Evolutionary conservation across 2,329 filamentous ascomycete species (phyloP).

Genomic region (Penicillium rolfsii): DNA sequence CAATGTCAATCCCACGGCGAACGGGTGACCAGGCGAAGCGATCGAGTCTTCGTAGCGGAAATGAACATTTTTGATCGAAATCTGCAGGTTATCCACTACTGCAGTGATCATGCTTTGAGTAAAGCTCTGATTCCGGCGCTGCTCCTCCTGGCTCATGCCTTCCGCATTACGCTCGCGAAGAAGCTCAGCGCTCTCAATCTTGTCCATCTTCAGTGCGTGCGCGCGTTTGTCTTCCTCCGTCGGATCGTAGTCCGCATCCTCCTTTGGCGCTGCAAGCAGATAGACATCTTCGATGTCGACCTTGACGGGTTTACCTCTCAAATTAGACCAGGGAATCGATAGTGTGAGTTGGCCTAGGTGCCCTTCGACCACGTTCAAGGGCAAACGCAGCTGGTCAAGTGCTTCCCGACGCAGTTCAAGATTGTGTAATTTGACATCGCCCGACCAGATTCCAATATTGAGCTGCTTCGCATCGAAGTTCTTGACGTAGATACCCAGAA

Average conservation of each 20-base stretch:
- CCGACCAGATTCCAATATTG: constrained; percentile 98
- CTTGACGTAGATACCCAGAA: constrained; percentile 99
- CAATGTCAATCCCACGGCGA: constrained; percentile 87
- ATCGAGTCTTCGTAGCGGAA: constrained; percentile 97
- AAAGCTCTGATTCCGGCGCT: constrained; percentile 97
- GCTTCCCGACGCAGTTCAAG: constrained; percentile 93
- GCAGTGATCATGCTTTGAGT: constrained; percentile 93
- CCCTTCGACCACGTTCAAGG: constrained; percentile 94
- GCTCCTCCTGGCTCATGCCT: constrained; percentile 90
- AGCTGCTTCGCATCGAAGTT: constrained; percentile 98
- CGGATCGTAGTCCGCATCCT: constrained; percentile 89
- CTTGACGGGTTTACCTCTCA: constrained; percentile 90
- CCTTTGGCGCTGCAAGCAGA: constrained; percentile 89
- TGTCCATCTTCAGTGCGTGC: constrained; percentile 97
- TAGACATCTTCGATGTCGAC: constrained; percentile 97
- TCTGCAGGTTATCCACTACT: constrained; percentile 97
- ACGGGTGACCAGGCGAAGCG: constrained; percentile 91
- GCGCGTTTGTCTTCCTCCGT: constrained; percentile 86
- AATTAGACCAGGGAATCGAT: constrained; percentile 95
- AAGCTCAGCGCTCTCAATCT: constrained; percentile 93
- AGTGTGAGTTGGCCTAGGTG: constrained; percentile 91
- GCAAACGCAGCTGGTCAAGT: constrained; percentile 93
- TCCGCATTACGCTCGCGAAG: constrained; percentile 91
- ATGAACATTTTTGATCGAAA: constrained; percentile 98
- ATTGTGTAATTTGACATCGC: constrained; percentile 92